These are phyloP conservation scores for Starmerella stigmatis DNA, from an alignment of 805 yeast species.

Conservation along the genomic window DNA sequence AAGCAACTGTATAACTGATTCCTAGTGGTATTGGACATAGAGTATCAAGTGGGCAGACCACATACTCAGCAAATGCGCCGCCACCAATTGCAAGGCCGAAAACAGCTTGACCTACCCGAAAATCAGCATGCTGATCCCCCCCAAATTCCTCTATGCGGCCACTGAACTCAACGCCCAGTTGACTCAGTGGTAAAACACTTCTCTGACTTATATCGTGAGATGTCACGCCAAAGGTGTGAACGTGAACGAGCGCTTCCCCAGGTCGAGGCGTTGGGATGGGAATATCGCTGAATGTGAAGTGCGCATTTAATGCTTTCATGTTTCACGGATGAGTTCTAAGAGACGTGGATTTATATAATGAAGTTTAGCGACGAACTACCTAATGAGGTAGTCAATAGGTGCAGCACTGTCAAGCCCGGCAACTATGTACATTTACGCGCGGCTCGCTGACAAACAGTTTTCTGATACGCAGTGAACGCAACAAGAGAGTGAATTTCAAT, in stretches of 20 bases:
- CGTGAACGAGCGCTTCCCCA: conserved; percentile 29
- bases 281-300: conserved; percentile 17
- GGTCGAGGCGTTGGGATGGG: conserved; percentile 19
- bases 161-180: conserved; percentile 33
- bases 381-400: too few relatives aligned
- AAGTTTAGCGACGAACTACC: too few relatives aligned
- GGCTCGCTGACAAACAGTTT: too few relatives aligned
- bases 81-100: conserved; percentile 31
- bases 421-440: too few relatives aligned
- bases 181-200: neutral
- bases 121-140: conserved; percentile 1
- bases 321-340: too few relatives aligned
- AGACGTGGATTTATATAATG: too few relatives aligned
- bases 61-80: conserved; percentile 34
- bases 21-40: conserved; percentile 25
- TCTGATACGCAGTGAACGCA: too few relatives aligned
- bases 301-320: neutral
- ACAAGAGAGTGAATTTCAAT: too few relatives aligned
- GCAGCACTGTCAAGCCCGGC: too few relatives aligned
- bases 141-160: conserved; percentile 27
- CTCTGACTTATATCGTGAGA: conserved; percentile 27
- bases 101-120: conserved; percentile 31
- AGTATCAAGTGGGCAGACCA: conserved; percentile 26
- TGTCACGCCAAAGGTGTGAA: conserved; percentile 31
- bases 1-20: conserved; percentile 26